Conservation (phyloP, 495 filamentous ascomycete genomes). For the Annulohypoxylon bovei region DNA sequence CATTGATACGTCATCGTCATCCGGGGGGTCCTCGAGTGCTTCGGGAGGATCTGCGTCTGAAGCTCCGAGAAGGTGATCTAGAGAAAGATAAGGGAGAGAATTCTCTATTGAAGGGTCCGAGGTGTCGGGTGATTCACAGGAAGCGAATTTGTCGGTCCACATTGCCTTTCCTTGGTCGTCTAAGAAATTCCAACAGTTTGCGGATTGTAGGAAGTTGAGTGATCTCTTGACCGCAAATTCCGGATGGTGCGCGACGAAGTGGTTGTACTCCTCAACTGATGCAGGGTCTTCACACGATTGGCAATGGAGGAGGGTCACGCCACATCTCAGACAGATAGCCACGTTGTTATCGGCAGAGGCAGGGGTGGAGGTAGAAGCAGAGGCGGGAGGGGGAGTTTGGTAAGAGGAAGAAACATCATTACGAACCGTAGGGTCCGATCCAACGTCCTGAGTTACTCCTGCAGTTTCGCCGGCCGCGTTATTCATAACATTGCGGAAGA, state of each 20-base stretch:
- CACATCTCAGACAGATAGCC: slow-evolving; percentile 47
- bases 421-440: slow-evolving; percentile 97
- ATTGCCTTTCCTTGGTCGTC: slow-evolving; percentile 17
- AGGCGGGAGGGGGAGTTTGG: slow-evolving; percentile 23
- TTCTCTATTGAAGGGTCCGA: slow-evolving; percentile 11
- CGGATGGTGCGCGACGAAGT: slow-evolving; percentile 29
- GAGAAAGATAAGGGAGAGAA: slow-evolving; percentile 18
- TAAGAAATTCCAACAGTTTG: slow-evolving; percentile 24
- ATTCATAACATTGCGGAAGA: slow-evolving; percentile 91
- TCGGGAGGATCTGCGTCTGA: slow-evolving; percentile 37
- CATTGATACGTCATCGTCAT: slow-evolving; percentile 22
- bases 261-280: slow-evolving; percentile 41
- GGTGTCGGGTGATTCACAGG: slow-evolving; percentile 3
- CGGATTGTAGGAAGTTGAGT: slow-evolving; percentile 8
- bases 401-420: slow-evolving; percentile 48
- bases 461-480: slow-evolving; percentile 93
- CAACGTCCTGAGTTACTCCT: slow-evolving; percentile 96
- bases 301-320: slow-evolving; percentile 45
- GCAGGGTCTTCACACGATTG: slow-evolving; percentile 42
- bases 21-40: slow-evolving; percentile 28
- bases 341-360: slow-evolving; percentile 28
- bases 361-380: slow-evolving; percentile 9
- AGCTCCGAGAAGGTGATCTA: slow-evolving; percentile 6
- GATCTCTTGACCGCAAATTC: slow-evolving; percentile 27
- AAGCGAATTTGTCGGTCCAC: slow-evolving; percentile 22